phyloP scores from a whole-genome alignment of 306 rosid species.

The Fragaria iinumae region DNA sequence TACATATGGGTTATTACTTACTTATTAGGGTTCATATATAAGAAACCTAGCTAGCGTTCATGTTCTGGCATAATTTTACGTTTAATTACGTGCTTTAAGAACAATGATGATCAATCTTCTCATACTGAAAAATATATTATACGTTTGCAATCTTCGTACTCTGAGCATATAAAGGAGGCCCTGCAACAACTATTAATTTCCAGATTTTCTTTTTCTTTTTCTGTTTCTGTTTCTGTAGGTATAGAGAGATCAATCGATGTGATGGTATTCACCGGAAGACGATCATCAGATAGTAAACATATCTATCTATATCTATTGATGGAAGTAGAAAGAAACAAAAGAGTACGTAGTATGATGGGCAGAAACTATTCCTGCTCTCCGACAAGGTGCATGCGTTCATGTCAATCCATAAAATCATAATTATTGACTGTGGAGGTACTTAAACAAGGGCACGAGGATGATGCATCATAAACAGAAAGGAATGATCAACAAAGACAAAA shows the following conservation, averaged over 20 bases:
- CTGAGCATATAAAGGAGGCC: background rate
- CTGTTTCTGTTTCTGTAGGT: too few relatives aligned
- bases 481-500: slow-evolving; percentile 13
- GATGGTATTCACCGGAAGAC: slow-evolving; percentile 7
- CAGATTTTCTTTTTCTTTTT: background rate
- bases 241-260: background rate
- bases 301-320: background rate
- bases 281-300: background rate
- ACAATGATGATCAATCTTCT: background rate
- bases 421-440: slow-evolving; percentile 23
- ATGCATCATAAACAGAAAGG: slow-evolving; percentile 4
- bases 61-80: too few relatives aligned
- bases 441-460: slow-evolving; percentile 30
- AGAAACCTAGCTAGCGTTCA: too few relatives aligned
- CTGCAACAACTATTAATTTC: background rate
- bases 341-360: slow-evolving; percentile 24
- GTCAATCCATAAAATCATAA: slow-evolving; percentile 29
- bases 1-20: too few relatives aligned
- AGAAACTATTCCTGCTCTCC: slow-evolving; percentile 22
- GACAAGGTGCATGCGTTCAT: slow-evolving; percentile 47
- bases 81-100: background rate
- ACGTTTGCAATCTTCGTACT: slow-evolving; percentile 1
- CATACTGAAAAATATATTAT: background rate
- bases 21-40: too few relatives aligned
- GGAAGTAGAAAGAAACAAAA: slow-evolving; percentile 19